A percentile compares a stretch with the other conserved stretches of the same genome.
phyloP scores from a whole-genome alignment of 2,329 filamentous ascomycete species.

The Tolypocladium sp. region DNA sequence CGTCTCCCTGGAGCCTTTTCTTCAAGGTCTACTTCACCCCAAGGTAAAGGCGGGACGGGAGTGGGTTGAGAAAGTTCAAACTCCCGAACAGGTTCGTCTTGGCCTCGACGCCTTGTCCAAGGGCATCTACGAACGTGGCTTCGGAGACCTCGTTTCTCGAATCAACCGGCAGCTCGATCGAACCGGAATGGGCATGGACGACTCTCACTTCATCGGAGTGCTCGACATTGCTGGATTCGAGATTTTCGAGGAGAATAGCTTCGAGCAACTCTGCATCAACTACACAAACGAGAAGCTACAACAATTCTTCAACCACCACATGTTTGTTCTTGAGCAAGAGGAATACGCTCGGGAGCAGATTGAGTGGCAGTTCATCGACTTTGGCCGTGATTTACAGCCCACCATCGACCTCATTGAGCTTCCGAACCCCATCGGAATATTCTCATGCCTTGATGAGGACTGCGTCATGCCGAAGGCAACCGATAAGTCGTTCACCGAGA shows the following conservation, averaged over 20 bases:
- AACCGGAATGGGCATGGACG: constrained; percentile 73
- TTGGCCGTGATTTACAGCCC: constrained; percentile 90
- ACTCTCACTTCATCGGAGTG: constrained; percentile 93
- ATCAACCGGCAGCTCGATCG: constrained; percentile 90
- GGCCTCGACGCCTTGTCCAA: constrained; percentile 87
- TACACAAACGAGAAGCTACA: constrained; percentile 99
- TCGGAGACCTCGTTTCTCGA: constrained; percentile 81
- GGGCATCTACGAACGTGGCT: constrained; percentile 94
- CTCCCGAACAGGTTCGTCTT: constrained; percentile 88
- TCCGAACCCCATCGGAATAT: constrained; percentile 95
- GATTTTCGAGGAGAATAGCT: constrained; percentile 97
- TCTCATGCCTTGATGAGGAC: constrained; percentile 95
- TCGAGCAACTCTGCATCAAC: constrained; percentile 98
- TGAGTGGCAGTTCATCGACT: constrained; percentile 99
- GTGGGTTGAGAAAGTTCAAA: constrained; percentile 98
- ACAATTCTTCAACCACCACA: constrained; percentile 99
- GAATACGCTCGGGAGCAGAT: constrained; percentile 97
- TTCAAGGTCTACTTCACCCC: constrained; percentile 82
- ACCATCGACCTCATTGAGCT: constrained; percentile 97
- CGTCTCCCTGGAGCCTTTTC: constrained; percentile 74
- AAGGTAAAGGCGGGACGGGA: constrained; percentile 92
- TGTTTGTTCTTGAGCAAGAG: constrained; percentile 98
- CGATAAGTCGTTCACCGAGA: constrained; percentile 94
- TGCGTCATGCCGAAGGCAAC: constrained; percentile 98
- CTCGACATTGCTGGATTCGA: constrained; percentile 99